phyloP scores from a whole-genome alignment of 192 early-diverging fungal genomes.

The Coemansia sp. region DNA sequence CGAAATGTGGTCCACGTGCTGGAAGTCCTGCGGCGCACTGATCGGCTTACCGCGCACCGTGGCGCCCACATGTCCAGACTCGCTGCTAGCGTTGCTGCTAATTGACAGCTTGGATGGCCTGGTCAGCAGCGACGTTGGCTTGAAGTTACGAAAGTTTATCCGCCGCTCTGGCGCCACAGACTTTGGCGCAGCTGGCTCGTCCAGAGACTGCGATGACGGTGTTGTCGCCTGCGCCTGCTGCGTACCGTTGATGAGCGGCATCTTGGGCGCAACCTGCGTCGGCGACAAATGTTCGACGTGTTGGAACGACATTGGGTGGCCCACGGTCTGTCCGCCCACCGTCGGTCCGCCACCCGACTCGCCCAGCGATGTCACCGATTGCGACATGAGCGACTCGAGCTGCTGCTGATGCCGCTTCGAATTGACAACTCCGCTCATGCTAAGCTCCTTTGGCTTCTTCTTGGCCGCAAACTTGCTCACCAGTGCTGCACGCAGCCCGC shows the following conservation, averaged over 20 bases:
- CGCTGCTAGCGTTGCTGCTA: slow-evolving; percentile 1
- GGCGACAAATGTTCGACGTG: slow-evolving; percentile 54
- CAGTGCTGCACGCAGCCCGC: slow-evolving; percentile 39
- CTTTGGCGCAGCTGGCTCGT: background rate
- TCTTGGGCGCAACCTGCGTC: slow-evolving; percentile 34
- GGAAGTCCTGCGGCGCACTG: slow-evolving; percentile 37
- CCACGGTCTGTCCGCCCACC: slow-evolving; percentile 44
- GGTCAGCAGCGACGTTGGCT: slow-evolving; percentile 39
- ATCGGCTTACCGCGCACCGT: slow-evolving; percentile 39
- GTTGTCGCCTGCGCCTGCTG: background rate
- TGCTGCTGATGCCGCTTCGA: slow-evolving; percentile 52
- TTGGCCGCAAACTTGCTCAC: slow-evolving; percentile 46
- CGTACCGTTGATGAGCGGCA: slow-evolving; percentile 29
- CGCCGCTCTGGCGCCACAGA: slow-evolving; percentile 18
- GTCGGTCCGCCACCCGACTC: slow-evolving; percentile 18
- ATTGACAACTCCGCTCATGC: slow-evolving; percentile 27
- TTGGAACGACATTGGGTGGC: slow-evolving; percentile 49
- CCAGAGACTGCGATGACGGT: background rate
- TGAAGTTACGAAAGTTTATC: slow-evolving; percentile 43
- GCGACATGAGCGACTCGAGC: slow-evolving; percentile 48
- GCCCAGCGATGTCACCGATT: slow-evolving; percentile 12
- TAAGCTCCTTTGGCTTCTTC: slow-evolving; percentile 42
- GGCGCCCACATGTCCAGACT: background rate
- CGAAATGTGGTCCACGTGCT: slow-evolving; percentile 49
- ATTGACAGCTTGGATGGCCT: slow-evolving; percentile 29